Conservation (phyloP, 805 yeast species). For the Kregervanrija fluxuum region DNA sequence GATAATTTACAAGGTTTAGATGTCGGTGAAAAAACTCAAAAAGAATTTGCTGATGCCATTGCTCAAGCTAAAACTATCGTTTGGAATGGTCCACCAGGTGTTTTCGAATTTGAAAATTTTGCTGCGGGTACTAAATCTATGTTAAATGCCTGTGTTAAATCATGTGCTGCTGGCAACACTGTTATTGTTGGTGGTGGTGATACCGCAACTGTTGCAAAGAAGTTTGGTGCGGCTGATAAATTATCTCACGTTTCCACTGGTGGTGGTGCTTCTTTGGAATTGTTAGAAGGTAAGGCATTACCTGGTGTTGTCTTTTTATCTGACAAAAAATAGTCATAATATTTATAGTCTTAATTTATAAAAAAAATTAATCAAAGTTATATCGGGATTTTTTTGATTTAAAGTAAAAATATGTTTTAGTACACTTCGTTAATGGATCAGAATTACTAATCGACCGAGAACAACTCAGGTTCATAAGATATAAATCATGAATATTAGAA, state of each 20-base stretch:
- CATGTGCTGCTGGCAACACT: slow-evolving; percentile 83
- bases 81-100: slow-evolving; percentile 99
- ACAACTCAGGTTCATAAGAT: too few relatives aligned
- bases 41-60: slow-evolving; percentile 74
- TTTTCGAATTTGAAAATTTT: slow-evolving; percentile 91
- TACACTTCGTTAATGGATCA: too few relatives aligned
- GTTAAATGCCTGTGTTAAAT: slow-evolving; percentile 80
- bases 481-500: too few relatives aligned
- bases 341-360: slow-evolving; percentile 16
- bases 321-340: slow-evolving; percentile 36
- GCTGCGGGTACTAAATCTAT: slow-evolving; percentile 87
- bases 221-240: slow-evolving; percentile 93
- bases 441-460: too few relatives aligned
- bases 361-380: neutral
- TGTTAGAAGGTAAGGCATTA: slow-evolving; percentile 95
- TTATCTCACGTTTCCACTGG: slow-evolving; percentile 98
- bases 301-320: slow-evolving; percentile 97
- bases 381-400: neutral
- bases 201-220: slow-evolving; percentile 98
- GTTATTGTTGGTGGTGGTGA: slow-evolving; percentile 99
- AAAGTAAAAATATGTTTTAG: too few relatives aligned
- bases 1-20: slow-evolving; percentile 95
- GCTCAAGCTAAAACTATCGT: slow-evolving; percentile 94
- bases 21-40: slow-evolving; percentile 83
- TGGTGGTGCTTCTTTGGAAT: slow-evolving; percentile 99